These are phyloP conservation scores for Pyrus communis DNA, from an alignment of 306 rosid species.

Conservation along the genomic window DNA sequence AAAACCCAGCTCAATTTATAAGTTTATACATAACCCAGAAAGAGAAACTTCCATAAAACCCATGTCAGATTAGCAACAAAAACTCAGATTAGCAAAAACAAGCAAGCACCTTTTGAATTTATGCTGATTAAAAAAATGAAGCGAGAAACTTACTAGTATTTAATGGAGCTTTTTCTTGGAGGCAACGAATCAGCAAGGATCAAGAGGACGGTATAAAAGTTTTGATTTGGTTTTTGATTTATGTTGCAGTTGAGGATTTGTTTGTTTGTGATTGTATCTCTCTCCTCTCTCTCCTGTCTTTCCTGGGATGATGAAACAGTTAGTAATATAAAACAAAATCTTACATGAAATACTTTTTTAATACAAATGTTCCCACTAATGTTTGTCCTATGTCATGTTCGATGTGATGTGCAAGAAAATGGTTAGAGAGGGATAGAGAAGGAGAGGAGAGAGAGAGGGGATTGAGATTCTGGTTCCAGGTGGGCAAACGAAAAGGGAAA, in stretches of 20 bases:
- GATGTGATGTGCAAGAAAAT: conserved; percentile 17
- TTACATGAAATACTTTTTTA: background rate
- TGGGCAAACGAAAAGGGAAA: background rate
- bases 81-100: background rate
- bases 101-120: background rate
- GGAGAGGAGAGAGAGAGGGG: background rate
- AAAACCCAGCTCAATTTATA: background rate
- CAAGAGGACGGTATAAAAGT: conserved; percentile 15
- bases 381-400: conserved; percentile 24
- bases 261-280: conserved; percentile 12
- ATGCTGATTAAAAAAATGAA: background rate
- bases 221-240: conserved; percentile 4
- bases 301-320: conserved; percentile 12
- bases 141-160: conserved; percentile 16
- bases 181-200: conserved; percentile 20
- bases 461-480: conserved; percentile 15
- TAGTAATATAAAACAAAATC: conserved; percentile 17
- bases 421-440: too few relatives aligned
- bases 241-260: conserved; percentile 23
- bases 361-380: conserved; percentile 10
- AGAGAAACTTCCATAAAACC: background rate
- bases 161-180: background rate
- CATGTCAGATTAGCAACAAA: background rate
- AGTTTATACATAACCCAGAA: background rate
- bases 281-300: background rate